Base-by-base conservation (phyloP, 2,329 filamentous ascomycete species). In the Neofusicoccum parvum region DNA sequence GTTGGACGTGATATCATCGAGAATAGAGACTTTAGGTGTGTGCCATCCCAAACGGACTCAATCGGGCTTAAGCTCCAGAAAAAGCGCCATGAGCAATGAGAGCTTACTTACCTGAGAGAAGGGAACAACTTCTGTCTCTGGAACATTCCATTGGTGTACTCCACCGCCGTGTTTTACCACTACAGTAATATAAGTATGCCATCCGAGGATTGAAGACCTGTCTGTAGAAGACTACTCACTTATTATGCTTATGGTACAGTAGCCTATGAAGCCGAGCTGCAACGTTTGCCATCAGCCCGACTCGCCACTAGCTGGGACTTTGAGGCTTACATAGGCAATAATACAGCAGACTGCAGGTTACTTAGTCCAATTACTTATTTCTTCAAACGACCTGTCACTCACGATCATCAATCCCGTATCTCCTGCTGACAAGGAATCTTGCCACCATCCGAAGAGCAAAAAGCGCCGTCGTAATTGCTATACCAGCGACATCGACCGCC, bases 101-200 rank as follows among this genome's bases (percentile, higher is more conserved):
- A 23, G 3, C 7, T 32, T 9, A 3, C 58, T 53, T 45, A 75
- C 73, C 64, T 72, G 76, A 41, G 68, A 70, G 62, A 74, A 78
- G 17, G 68, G 37, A 2, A 71, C 66, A 20, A 72, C 46, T 34
- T 62, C 48, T 9, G 34, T 32, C 23, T 62, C 36, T 32, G 59
- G 59, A 17, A 62, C 69, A 23, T 77, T 71, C 41, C 65, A 65
- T 23, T 71, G 68, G 68, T 76, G 70, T 34, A 73, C 74, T 23
- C 78, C 78, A 39, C 76, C 78, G n/a, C 78, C 78, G 69, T 76
- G 69, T 20, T 73, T 66, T 10, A 72, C 70, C 51, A 78, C 76
- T 64, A 76, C 70, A 76, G 70, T 11, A 39, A 75, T 51, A 14
- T 62, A 4, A 62, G 56, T 65, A 37, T 12, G 10, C 14, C 3